Evolutionary conservation across 345 rosid species (phyloP), one percentile per base, ranked within the genome.

Genomic region (Limnanthes douglasii): DNA sequence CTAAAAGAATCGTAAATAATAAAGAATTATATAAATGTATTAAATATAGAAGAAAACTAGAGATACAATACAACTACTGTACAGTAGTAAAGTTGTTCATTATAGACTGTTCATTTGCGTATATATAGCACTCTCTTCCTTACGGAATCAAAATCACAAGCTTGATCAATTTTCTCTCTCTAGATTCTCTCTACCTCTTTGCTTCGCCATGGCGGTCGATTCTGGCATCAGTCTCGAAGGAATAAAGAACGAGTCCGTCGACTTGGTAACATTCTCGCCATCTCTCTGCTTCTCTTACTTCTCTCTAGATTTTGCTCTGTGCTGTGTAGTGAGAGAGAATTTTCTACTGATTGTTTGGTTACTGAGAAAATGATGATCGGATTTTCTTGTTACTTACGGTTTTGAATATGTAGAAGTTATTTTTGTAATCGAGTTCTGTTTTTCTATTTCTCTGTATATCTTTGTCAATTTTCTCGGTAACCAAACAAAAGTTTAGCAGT

Each of bases 241-340:
- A 45, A 68, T 78, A 3, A 78, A 74, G 40, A 66, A 71, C 36
- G 92, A 78, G 69, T 46, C 78, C 23, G 85, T 78, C 48, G 85
- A 78, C 71, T 72, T 78, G 81, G 92, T 72, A 59, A 34, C 14
- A 6, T 1, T 18, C 17, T 3, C 28, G 36, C 18, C 14, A 9
- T 19, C n/a, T 23, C 18, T 12, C 21, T 35, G 6, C 20, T 37
- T 18, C 11, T 18, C 34, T 0, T 1, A 2, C 3, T 0, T 11
- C 15, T 18, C 0, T 27, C n/a, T 16, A n/a, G 34, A 5, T 34
- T 19, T 33, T 22, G 3, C 20, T 15, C 31, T 20, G 5, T 18
- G 34, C 14, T 31, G 27, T 11, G 36, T 41, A 18, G 22, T 6
- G 41, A 18, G 21, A 48, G 11, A 6, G 5, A 32, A 12, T 2